Base-by-base conservation (phyloP, 208 protist species). In the Entamoeba dispar region DNA sequence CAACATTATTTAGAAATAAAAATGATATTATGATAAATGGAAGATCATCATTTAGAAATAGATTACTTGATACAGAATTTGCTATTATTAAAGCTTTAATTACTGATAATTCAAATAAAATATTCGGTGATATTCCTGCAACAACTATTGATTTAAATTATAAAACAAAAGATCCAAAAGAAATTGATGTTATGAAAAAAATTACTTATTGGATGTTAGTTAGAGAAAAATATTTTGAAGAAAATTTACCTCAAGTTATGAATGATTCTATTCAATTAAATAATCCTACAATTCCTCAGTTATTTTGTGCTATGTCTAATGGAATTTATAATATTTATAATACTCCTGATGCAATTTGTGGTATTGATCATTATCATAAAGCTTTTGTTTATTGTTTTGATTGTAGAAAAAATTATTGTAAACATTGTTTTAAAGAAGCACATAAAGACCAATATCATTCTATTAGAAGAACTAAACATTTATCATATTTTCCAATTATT, bases 1-100 rank as follows among this genome's bases (percentile, higher is more conserved):
- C 15, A 14, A 34, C n/a, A 31, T 92, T 91, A 17, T 50, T 90
- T 22, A 96, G 96, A n/a, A 22, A 38, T 19, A 52, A 61, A 17
- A 50, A 55, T 55, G 50, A 55, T 17, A 5, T 55, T 55, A 0
- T 55, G 12, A 55, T 55, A 10, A 55, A 55, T 55, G 50, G 50
- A 19, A 86, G 61, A 43, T 38, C 61, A 34, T n/a, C 3, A 12
- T 86, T 86, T 22, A 86, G 61, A 86, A 34, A 86, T 12, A 12
- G 17, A n/a, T 38, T 86, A n/a, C 31, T 86, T 38, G 31, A 86
- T 12, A 86, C 61, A 34, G 61, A 86, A 86, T 86, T 86, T 86
- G 7, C 19, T 27, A 86, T 86, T 38, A 31, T 86, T 12, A 34
- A 12, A 12, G 61, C 61, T 10, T 22, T 86, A 8, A 27, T 12